phyloP scores from a whole-genome alignment of 108 stramenopile species.

The Aurantiochytrium sp. region DNA sequence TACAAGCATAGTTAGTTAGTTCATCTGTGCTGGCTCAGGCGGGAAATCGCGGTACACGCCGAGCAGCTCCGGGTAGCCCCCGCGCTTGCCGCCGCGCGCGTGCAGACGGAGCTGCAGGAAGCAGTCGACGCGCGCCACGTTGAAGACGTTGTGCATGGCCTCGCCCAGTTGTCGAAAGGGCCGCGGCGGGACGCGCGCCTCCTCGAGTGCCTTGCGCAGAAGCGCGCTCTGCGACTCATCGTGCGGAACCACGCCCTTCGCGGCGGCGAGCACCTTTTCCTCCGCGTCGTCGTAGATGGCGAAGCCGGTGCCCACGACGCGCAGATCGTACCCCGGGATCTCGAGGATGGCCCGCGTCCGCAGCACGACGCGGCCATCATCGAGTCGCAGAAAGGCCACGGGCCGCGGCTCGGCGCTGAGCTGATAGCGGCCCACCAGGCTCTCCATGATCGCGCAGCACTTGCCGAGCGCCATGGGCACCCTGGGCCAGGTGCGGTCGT shows the following conservation, averaged over 20 bases:
- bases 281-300: neutral
- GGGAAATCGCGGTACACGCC: neutral
- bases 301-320: neutral
- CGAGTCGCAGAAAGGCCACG: neutral
- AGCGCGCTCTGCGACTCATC: neutral
- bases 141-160: neutral
- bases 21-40: too few species aligned
- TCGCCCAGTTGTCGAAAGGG: neutral
- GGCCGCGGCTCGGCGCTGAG: neutral
- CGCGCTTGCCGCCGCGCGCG: neutral
- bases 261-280: neutral
- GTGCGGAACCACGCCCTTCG: neutral
- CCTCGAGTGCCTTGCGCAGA: neutral
- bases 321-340: neutral
- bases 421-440: neutral
- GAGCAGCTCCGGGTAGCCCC: neutral
- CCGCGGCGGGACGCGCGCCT: neutral
- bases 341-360: neutral
- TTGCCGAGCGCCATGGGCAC: neutral
- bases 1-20: too few species aligned
- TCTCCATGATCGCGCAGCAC: neutral
- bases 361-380: neutral
- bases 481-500: neutral
- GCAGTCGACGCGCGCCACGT: neutral
- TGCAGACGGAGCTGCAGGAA: neutral